Base-by-base conservation (phyloP, 1,139 yeast species). In the Oligophagozyma castellii region DNA sequence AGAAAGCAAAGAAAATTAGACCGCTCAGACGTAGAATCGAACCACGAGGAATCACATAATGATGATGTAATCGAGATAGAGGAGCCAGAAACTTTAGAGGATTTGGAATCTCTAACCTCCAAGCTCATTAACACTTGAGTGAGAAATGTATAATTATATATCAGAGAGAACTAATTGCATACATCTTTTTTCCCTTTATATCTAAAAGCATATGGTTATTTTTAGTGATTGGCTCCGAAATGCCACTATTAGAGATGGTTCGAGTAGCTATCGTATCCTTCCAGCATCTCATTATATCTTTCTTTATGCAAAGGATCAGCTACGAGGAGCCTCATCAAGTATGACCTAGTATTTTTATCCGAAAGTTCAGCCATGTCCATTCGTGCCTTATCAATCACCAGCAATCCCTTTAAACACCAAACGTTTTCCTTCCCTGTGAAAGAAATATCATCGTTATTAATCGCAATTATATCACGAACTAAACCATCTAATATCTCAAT, bases 11-110 rank as follows among this genome's bases (percentile, higher is more conserved):
- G 65, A 40, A 58, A 55, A 28, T 56, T 55, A 31, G 38, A 34
- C 13, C 40, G 38, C 22, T 56, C 60, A 30, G 55, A 48, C 23
- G 42, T 43, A 5, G 43, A 43, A 16, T 47, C 43, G 3, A 53
- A 43, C 3, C 52, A 14, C 5, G 18, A 4, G 16, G 12, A 19
- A 12, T 14, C 47, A 8, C 43, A 44, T 13, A 46, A 40, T 5
- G 53, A 54, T 29, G 55, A 57, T 14, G 58, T 78, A 31, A 63
- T 79, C 36, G 95, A 84, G 54, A 63, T 79, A 30, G 92, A 80
- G 40, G 81, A 76, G 47, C 95, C 95, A 13, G 80, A 81, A 44
- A 78, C 93, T 18, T 63, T 89, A 54, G 95, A 83, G 52, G 96
- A 89, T 49, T 67, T 89, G 56, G 98, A 89, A 62, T 84, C 93